A percentile compares a stretch with the other conserved stretches of the same genome.
These are phyloP conservation scores for Sarocladiaceae sp. DNA, from an alignment of 2,329 filamentous ascomycete genomes.

Conservation along the genomic window DNA sequence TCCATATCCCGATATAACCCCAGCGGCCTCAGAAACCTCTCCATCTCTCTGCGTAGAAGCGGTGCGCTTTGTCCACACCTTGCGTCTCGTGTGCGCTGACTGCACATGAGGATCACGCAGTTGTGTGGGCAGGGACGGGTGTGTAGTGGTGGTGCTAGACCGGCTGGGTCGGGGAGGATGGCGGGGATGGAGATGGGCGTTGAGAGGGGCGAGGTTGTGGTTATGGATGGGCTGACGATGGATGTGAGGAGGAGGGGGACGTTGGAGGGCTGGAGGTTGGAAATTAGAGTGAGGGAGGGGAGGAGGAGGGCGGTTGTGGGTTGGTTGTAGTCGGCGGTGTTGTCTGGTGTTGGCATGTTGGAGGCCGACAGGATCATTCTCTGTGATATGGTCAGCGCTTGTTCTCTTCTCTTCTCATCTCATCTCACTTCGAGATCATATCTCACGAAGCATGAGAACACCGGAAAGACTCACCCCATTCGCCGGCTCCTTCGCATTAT, in stretches of 20 bases:
- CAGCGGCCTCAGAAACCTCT: conserved; percentile 79
- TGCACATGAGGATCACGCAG: conserved; percentile 88
- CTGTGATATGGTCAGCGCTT: conserved; percentile 34
- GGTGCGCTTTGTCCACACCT: conserved; percentile 93
- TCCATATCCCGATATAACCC: conserved; percentile 83
- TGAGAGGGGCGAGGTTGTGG: conserved; percentile 62
- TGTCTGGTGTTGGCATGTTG: conserved; percentile 77
- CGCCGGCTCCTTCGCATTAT: conserved; percentile 49
- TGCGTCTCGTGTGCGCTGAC: conserved; percentile 88
- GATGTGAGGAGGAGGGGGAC: conserved; percentile 67
- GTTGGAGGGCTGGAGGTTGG: conserved; percentile 74
- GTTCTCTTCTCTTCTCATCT: background rate
- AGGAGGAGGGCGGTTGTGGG: conserved; percentile 81
- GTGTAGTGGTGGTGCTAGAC: conserved; percentile 26
- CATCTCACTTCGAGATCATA: background rate
- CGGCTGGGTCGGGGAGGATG: conserved; percentile 23
- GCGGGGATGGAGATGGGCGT: conserved; percentile 32
- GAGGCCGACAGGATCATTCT: conserved; percentile 87
- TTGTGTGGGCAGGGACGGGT: conserved; percentile 67
- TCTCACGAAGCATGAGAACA: conserved; percentile 4
- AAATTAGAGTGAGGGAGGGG: conserved; percentile 77
- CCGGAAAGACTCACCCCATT: conserved; percentile 58
- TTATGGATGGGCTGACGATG: conserved; percentile 69
- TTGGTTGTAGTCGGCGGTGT: conserved; percentile 56
- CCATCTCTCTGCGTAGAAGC: conserved; percentile 80